Percentiles rank a stretch among this genome's conserved stretches.
These are phyloP conservation scores for Diaporthe sp. DNA, from an alignment of 2,329 filamentous ascomycete species.

Conservation along the genomic window DNA sequence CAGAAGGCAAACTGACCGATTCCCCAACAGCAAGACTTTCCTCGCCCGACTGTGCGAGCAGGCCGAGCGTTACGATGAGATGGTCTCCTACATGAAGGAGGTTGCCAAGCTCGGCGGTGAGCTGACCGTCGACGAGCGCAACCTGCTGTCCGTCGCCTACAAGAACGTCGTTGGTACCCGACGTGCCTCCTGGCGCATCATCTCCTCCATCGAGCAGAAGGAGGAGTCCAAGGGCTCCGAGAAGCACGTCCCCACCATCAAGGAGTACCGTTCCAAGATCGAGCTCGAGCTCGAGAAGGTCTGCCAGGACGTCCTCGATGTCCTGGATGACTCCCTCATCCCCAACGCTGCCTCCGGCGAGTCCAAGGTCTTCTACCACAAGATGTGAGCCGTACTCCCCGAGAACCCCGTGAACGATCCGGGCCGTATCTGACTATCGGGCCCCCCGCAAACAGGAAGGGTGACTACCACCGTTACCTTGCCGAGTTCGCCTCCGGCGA, in stretches of 20 bases:
- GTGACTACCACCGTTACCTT: constrained; percentile 95
- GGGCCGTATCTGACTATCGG: constrained; percentile 28
- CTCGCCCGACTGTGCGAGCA: constrained; percentile 99
- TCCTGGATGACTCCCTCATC: constrained; percentile 92
- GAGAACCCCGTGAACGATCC: too few species aligned
- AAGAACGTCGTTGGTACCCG: constrained; percentile 99
- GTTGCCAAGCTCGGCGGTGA: constrained; percentile 88
- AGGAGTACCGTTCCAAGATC: constrained; percentile 98
- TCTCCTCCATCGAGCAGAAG: constrained; percentile 99
- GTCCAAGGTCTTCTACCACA: constrained; percentile 99
- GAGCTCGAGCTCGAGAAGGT: constrained; percentile 97
- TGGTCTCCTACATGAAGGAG: constrained; percentile 99
- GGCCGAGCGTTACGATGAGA: constrained; percentile 99
- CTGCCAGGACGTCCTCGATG: constrained; percentile 97
- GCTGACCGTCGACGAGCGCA: constrained; percentile 95
- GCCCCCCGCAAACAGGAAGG: constrained; percentile 75
- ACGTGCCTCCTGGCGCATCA: constrained; percentile 99
- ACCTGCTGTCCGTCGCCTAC: constrained; percentile 98
- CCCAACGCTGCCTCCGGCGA: constrained; percentile 96
- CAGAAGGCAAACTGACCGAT: constrained; percentile 47
- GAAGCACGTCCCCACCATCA: constrained; percentile 93
- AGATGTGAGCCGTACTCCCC: constrained; percentile 79
- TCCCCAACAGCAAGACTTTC: constrained; percentile 89
- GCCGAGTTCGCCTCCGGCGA: constrained; percentile 93
- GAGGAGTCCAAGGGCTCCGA: constrained; percentile 98